Conservation (phyloP, 164 flowering plant genomes). For the Brasenia schreberi region DNA sequence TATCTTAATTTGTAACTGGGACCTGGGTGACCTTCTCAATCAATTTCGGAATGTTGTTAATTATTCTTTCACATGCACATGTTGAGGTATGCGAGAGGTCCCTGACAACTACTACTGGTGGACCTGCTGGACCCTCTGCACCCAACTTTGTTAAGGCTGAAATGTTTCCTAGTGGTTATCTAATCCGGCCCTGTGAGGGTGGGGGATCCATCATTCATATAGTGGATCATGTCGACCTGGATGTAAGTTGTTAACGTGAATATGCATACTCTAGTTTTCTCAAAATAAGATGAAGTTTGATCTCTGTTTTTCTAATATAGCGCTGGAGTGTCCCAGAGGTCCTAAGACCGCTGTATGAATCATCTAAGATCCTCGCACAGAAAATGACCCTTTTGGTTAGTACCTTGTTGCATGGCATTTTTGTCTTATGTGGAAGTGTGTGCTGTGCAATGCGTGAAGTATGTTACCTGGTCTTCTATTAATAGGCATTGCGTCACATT, state of each 20-base stretch:
- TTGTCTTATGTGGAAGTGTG: not conserved
- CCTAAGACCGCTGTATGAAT: constrained; percentile 87
- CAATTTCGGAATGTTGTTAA: not conserved
- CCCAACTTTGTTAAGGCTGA: constrained; percentile 91
- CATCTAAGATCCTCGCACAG: constrained; percentile 81
- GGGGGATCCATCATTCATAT: constrained; percentile 96
- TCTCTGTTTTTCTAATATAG: constrained; percentile 15
- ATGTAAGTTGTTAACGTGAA: constrained; percentile 27
- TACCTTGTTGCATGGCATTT: not conserved
- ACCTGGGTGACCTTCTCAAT: not conserved
- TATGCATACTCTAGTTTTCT: not conserved
- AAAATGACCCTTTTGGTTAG: constrained; percentile 79
- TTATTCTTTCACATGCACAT: not conserved
- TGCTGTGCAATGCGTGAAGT: too few species aligned
- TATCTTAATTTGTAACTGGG: not conserved
- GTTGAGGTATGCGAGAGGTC: constrained; percentile 92
- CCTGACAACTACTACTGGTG: constrained; percentile 67
- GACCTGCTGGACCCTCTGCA: constrained; percentile 83
- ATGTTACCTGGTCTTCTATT: too few species aligned
- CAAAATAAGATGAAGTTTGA: not conserved
- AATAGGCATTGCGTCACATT: constrained; percentile 84
- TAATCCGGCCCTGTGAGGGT: constrained; percentile 96
- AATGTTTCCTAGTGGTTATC: constrained; percentile 90
- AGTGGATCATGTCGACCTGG: constrained; percentile 94
- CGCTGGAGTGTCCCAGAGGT: constrained; percentile 97